These are phyloP conservation scores for Trebouxiophyceae sp. DNA, from an alignment of 163 green algal genomes.

Conservation along the genomic window DNA sequence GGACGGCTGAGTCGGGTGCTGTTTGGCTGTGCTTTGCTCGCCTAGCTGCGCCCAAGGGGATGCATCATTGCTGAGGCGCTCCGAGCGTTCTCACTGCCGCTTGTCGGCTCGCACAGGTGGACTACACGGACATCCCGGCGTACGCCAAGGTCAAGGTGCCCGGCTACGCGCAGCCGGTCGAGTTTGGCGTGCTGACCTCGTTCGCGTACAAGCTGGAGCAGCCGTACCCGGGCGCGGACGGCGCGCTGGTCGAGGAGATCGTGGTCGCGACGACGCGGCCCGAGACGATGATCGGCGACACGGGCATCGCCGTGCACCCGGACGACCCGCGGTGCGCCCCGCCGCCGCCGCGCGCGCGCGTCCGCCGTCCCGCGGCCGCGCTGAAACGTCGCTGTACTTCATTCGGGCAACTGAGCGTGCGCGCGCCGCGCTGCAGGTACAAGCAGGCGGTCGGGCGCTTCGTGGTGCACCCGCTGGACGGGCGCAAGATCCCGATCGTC, in stretches of 20 bases:
- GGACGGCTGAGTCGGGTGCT: no score
- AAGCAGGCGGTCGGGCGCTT: conserved; percentile 73
- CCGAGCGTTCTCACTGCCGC: no score
- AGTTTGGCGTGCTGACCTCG: conserved; percentile 91
- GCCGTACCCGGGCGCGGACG: conserved; percentile 54
- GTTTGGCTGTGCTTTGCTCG: no score
- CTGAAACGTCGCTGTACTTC: no score
- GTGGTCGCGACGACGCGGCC: conserved; percentile 94
- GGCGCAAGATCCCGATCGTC: conserved; percentile 90
- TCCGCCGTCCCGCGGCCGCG: no score
- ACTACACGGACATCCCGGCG: conserved; percentile 84
- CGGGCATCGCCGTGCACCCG: conserved; percentile 91
- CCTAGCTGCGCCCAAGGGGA: no score
- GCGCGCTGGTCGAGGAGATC: conserved; percentile 59
- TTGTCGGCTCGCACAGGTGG: conserved; percentile 50
- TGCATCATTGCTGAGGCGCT: no score
- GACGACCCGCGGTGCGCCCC: conserved; percentile 52
- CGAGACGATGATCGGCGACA: conserved; percentile 99
- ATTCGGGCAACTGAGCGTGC: no score
- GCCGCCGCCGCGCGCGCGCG: no score
- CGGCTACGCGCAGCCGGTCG: conserved; percentile 77
- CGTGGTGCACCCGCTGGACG: conserved; percentile 82
- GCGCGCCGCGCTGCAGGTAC: no score
- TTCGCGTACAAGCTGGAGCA: conserved; percentile 79
- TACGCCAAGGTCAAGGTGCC: conserved; percentile 78